These are phyloP conservation scores for Cordyceps javanica DNA, from an alignment of 2,329 filamentous ascomycete species.

Conservation along the genomic window DNA sequence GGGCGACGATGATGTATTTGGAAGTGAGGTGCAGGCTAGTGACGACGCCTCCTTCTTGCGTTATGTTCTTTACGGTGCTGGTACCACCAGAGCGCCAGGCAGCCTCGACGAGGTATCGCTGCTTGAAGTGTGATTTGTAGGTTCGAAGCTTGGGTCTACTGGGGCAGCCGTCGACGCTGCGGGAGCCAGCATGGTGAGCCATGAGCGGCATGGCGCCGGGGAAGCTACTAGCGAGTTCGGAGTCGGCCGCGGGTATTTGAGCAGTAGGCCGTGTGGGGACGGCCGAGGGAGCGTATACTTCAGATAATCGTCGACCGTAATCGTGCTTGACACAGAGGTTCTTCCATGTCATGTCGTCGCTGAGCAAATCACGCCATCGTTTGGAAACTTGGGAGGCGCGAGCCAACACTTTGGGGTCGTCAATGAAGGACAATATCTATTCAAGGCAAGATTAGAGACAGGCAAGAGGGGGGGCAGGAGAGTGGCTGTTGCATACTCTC, in stretches of 20 bases:
- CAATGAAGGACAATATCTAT: conserved; percentile 91
- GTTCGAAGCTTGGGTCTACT: conserved; percentile 63
- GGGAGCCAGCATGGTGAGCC: conserved; percentile 34
- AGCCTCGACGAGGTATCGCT: conserved; percentile 92
- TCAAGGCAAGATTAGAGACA: conserved; percentile 1
- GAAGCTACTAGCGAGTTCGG: conserved; percentile 36
- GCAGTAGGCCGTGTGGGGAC: conserved; percentile 25
- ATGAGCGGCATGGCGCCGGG: conserved; percentile 36
- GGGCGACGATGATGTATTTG: conserved; percentile 94
- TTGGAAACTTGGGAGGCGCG: conserved; percentile 93
- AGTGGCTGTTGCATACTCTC: conserved; percentile 52
- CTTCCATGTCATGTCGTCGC: conserved; percentile 98
- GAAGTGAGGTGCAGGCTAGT: conserved; percentile 90
- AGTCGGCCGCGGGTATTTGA: conserved; percentile 26
- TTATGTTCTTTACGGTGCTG: conserved; percentile 79
- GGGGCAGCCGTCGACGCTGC: conserved; percentile 49
- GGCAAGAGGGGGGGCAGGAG: background rate
- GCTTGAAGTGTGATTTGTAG: conserved; percentile 96
- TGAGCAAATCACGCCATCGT: conserved; percentile 87
- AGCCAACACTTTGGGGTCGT: conserved; percentile 90
- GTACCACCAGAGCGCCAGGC: conserved; percentile 92
- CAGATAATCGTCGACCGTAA: conserved; percentile 59
- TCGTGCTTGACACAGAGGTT: conserved; percentile 94
- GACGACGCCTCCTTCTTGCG: conserved; percentile 92
- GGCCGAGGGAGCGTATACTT: conserved; percentile 34